Conservation (phyloP, 176 grass and related monocot species). For the Phoenix dactylifera region DNA sequence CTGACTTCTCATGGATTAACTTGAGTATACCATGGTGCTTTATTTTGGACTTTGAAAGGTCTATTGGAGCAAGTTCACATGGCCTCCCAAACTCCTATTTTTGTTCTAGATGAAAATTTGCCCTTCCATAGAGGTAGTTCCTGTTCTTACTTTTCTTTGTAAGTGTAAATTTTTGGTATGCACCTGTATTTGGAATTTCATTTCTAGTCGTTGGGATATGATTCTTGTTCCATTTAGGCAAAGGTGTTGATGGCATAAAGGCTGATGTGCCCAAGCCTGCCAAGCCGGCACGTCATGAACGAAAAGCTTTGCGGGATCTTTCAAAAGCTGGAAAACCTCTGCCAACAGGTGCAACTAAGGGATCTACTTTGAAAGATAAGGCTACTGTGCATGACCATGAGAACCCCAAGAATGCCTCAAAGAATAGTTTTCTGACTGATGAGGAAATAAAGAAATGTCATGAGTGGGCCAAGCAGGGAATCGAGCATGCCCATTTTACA, state of each 20-base stretch:
- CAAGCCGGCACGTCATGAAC: neutral
- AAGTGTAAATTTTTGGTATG: neutral
- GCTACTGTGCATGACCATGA: neutral
- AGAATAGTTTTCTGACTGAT: slow-evolving; percentile 1
- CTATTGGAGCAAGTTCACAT: neutral
- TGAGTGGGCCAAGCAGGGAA: slow-evolving; percentile 15
- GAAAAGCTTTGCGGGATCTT: slow-evolving; percentile 15
- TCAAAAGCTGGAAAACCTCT: slow-evolving; percentile 11
- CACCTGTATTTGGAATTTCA: neutral
- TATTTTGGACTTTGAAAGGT: neutral
- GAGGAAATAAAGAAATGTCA: slow-evolving; percentile 13
- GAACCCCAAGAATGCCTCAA: neutral
- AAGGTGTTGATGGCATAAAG: slow-evolving; percentile 3
- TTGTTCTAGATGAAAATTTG: slow-evolving; percentile 22
- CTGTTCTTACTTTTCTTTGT: neutral
- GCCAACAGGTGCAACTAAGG: neutral
- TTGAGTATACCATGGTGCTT: no score
- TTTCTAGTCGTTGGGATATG: neutral
- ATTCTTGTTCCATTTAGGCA: neutral
- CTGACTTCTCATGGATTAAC: no score
- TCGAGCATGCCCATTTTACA: slow-evolving; percentile 16
- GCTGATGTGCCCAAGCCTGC: neutral
- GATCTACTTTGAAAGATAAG: slow-evolving; percentile 6
- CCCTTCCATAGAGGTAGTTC: slow-evolving; percentile 9
- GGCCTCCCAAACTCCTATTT: neutral